A percentile compares a stretch with the other conserved stretches of the same genome.
phyloP scores from a whole-genome alignment of 129 eudicot genomes.

The Artemisia annua region DNA sequence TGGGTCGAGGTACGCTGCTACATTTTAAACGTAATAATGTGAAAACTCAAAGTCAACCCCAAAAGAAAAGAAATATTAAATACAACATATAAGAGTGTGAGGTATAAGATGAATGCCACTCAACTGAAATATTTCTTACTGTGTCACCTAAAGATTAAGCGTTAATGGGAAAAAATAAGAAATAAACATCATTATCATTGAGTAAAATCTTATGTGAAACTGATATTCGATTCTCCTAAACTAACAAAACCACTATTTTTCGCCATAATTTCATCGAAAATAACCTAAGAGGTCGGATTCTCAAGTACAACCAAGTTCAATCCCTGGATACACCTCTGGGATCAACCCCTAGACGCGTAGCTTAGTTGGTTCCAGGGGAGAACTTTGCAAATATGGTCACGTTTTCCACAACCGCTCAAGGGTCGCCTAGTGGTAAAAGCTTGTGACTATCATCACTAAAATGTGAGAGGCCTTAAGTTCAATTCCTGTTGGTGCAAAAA shows the following conservation, averaged over 20 bases:
- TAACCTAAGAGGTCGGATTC: neutral
- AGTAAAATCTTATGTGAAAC: neutral
- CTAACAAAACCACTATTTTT: slow-evolving; percentile 11
- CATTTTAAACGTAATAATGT: slow-evolving; percentile 4
- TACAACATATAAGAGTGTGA: slow-evolving; percentile 1
- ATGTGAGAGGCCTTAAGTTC: too few species aligned
- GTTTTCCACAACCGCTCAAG: too few species aligned
- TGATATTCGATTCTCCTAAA: slow-evolving; percentile 2
- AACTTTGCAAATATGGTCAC: too few species aligned
- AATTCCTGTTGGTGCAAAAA: too few species aligned
- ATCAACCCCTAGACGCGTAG: neutral
- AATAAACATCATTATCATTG: neutral
- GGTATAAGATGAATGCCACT: slow-evolving; percentile 3
- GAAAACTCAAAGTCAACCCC: slow-evolving; percentile 9
- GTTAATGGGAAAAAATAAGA: neutral
- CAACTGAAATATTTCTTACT: slow-evolving; percentile 12
- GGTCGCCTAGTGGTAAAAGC: too few species aligned
- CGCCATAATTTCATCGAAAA: neutral
- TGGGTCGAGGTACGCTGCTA: slow-evolving; percentile 59
- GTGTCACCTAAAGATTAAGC: neutral
- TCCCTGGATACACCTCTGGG: neutral
- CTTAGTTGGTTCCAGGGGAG: neutral
- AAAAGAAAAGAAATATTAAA: neutral
- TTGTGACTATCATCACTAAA: too few species aligned
- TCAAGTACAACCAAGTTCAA: neutral